phyloP scores from a whole-genome alignment of 2,329 filamentous ascomycete species.

The Penicillium rolfsii region DNA sequence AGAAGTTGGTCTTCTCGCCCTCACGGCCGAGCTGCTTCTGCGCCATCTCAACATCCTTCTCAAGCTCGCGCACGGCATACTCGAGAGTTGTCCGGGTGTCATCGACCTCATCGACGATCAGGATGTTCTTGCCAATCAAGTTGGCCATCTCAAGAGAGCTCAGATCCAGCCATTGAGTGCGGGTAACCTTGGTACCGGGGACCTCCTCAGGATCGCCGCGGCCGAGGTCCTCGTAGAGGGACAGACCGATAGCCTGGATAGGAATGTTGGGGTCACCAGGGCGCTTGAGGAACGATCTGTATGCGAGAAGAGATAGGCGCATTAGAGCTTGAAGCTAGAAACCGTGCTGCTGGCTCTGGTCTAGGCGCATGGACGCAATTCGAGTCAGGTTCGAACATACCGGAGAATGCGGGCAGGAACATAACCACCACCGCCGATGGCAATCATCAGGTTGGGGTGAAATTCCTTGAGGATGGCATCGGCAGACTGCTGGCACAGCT shows the following conservation, averaged over 20 bases:
- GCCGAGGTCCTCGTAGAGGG: constrained; percentile 85
- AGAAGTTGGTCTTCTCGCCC: constrained; percentile 79
- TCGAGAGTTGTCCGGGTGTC: constrained; percentile 93
- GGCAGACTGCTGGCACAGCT: constrained; percentile 88
- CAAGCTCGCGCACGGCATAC: constrained; percentile 87
- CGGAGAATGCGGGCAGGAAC: constrained; percentile 95
- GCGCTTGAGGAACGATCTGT: constrained; percentile 86
- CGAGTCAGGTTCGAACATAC: constrained; percentile 42
- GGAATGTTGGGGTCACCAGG: constrained; percentile 89
- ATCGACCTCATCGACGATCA: constrained; percentile 95
- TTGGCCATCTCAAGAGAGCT: constrained; percentile 83
- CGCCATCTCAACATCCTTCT: constrained; percentile 90
- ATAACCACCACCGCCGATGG: constrained; percentile 96
- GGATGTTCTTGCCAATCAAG: constrained; percentile 84
- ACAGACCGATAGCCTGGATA: constrained; percentile 98
- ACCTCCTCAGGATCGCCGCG: constrained; percentile 69
- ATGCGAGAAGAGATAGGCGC: not conserved
- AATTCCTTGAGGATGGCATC: constrained; percentile 79
- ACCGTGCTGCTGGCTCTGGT: not conserved
- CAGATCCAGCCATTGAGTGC: constrained; percentile 97
- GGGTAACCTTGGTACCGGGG: constrained; percentile 90
- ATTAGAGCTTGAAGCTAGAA: not conserved
- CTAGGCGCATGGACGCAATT: not conserved
- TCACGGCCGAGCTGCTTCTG: constrained; percentile 71
- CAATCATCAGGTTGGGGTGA: constrained; percentile 95